Conservation (phyloP, 1,284 basidiomycete species). For the Leccinum ponderosum region DNA sequence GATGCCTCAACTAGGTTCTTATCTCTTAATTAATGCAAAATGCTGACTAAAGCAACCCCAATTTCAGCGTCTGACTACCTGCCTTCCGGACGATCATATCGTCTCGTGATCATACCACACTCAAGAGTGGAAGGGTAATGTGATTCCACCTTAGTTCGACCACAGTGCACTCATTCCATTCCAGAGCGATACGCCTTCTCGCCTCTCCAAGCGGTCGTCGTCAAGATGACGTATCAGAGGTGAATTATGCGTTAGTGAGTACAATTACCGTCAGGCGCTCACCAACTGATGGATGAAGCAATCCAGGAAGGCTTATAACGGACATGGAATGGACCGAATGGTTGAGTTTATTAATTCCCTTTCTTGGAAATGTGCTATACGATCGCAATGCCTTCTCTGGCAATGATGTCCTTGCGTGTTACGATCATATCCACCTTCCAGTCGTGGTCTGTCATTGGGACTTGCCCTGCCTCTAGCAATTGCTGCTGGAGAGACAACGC, state of each 20-base stretch:
- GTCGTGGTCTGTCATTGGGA: constrained; percentile 63
- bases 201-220: constrained; percentile 28
- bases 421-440: constrained; percentile 69
- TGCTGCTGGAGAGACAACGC: constrained; percentile 69
- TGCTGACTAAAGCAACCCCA: constrained; percentile 10
- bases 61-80: constrained; percentile 35
- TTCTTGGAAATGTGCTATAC: constrained; percentile 16
- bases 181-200: constrained; percentile 33
- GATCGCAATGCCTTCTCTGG: constrained; percentile 13
- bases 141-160: constrained; percentile 18
- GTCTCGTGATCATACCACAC: constrained; percentile 30
- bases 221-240: constrained; percentile 16
- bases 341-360: background rate
- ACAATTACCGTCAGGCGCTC: constrained; percentile 27
- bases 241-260: constrained; percentile 27
- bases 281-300: constrained; percentile 11
- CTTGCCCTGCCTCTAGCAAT: constrained; percentile 49
- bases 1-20: constrained; percentile 58
- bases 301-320: constrained; percentile 23
- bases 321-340: constrained; percentile 13
- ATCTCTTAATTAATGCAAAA: constrained; percentile 10
- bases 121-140: constrained; percentile 33
- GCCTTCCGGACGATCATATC: constrained; percentile 36
- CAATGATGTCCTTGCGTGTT: constrained; percentile 47
- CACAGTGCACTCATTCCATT: constrained; percentile 15